Evolutionary conservation across 768 basidiomycete genomes (phyloP), one percentile per base, ranked within the genome.

Genomic region (Boletus pseudo-olivaceus): DNA sequence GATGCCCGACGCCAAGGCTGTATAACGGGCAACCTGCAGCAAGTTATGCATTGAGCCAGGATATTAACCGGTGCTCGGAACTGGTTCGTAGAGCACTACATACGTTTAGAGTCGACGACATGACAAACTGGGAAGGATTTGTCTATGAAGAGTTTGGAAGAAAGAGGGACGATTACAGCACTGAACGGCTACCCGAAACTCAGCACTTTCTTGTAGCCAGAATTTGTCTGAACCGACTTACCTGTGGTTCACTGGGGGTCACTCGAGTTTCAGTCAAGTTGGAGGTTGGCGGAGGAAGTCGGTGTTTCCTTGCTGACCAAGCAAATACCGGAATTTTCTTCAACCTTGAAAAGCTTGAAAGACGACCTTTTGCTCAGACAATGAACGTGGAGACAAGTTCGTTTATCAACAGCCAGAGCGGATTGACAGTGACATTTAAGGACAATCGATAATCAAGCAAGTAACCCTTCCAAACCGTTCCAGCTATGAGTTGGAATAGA

Each of bases 1-100:
- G 61, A 96, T 81, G 68, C 96, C 96, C 40, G 84, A 79, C 60
- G 87, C 74, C 62, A 99, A 83, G 47, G 95, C 93, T 19, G 93
- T 87, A 74, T 96, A 98, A 67, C 96, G 90, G 66, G 88, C 88
- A 72, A 96, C 96, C 96, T 95, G 71, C 15, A 39, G 20, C 20
- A 44, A 17, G 40, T 54, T 43, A 33, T 35, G 47, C 49, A 40
- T 45, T 49, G 10, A 52, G 19, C 42, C 47, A 37, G 23, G 46
- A 17, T 2, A 10, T 64, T 10, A 65, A 30, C 49, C 8, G 10
- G 34, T 20, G 41, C 20, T 20, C 41, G 41, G 45, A 17, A 35
- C 30, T 30, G 39, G 40, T 29, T 46, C 33, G 19, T 32, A n/a
- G 30, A 38, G 26, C 11, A 30, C n/a, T 47, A 76, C 86, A 63